Conservation (phyloP, 352 stramenopile genomes). For the Peronosclerospora sorghi region DNA sequence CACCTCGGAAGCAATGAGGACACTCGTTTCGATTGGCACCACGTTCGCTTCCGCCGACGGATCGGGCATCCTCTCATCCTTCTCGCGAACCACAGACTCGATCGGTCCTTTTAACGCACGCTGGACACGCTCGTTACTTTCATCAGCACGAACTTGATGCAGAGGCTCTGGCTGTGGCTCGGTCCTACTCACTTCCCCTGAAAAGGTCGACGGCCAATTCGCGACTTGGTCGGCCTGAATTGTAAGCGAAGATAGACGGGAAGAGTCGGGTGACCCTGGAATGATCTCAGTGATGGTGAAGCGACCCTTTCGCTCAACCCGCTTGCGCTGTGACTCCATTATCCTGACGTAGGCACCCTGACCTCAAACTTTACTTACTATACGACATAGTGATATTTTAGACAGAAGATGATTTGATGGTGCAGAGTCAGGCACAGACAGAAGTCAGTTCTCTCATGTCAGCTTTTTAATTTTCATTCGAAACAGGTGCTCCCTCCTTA, state of each 20-base stretch:
- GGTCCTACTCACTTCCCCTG: slow-evolving; percentile 7
- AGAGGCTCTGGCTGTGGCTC: slow-evolving; percentile 3
- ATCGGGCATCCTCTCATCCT: slow-evolving; percentile 5
- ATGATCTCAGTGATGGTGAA: slow-evolving; percentile 80
- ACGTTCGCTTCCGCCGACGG: slow-evolving; percentile 12
- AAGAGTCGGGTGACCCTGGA: slow-evolving; percentile 35
- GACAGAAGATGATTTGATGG: not conserved
- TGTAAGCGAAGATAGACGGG: slow-evolving; percentile 9
- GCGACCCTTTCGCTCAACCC: slow-evolving; percentile 61
- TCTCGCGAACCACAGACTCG: slow-evolving; percentile 7
- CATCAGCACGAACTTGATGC: not conserved
- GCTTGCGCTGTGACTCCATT: slow-evolving; percentile 32
- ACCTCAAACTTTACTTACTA: no score
- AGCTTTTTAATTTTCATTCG: no score
- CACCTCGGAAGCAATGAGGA: slow-evolving; percentile 5
- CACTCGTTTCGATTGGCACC: slow-evolving; percentile 1
- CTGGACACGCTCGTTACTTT: not conserved
- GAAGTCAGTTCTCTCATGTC: not conserved
- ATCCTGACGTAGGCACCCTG: not conserved
- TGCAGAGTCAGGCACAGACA: not conserved
- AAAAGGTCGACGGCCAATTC: no score
- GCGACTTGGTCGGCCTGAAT: slow-evolving; percentile 17
- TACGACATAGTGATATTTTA: not conserved
- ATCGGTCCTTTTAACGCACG: not conserved
- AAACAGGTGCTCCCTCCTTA: no score